Percentiles rank a stretch among this genome's conserved stretches.
phyloP scores from a whole-genome alignment of 768 basidiomycete species.

The Mycena latifolia region DNA sequence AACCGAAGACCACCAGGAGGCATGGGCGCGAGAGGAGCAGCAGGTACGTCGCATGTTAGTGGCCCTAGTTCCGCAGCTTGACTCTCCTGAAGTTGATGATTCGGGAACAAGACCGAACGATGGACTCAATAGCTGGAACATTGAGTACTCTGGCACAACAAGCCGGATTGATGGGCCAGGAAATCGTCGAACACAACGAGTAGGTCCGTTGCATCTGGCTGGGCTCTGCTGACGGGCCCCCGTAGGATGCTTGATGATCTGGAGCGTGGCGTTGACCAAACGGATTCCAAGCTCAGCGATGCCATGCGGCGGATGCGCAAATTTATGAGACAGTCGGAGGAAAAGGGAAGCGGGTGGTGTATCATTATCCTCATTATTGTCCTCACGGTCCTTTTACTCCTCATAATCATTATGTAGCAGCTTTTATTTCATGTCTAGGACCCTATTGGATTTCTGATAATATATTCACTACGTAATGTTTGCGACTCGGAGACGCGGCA shows the following conservation, averaged over 20 bases:
- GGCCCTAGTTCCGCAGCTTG: background rate
- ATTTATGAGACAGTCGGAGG: constrained; percentile 91
- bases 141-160: constrained; percentile 88
- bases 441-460: no score
- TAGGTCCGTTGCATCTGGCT: constrained; percentile 46
- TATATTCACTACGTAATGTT: no score
- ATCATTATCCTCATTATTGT: constrained; percentile 88
- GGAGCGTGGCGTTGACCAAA: constrained; percentile 76
- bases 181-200: constrained; percentile 94
- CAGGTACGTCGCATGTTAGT: constrained; percentile 60
- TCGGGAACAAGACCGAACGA: constrained; percentile 88
- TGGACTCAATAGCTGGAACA: constrained; percentile 90
- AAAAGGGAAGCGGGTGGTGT: constrained; percentile 92
- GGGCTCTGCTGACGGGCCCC: constrained; percentile 10
- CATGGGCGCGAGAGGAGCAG: constrained; percentile 91
- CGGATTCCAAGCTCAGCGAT: constrained; percentile 72
- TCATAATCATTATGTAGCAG: constrained; percentile 79
- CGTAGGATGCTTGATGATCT: constrained; percentile 85
- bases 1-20: constrained; percentile 71
- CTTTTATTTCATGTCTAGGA: no score
- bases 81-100: constrained; percentile 76
- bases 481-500: no score
- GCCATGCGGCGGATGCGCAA: constrained; percentile 80
- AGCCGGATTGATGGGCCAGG: constrained; percentile 94
- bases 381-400: constrained; percentile 79